Evolutionary conservation across 768 basidiomycete genomes (phyloP).

Genomic region (Lactifluus hygrophoroides): DNA sequence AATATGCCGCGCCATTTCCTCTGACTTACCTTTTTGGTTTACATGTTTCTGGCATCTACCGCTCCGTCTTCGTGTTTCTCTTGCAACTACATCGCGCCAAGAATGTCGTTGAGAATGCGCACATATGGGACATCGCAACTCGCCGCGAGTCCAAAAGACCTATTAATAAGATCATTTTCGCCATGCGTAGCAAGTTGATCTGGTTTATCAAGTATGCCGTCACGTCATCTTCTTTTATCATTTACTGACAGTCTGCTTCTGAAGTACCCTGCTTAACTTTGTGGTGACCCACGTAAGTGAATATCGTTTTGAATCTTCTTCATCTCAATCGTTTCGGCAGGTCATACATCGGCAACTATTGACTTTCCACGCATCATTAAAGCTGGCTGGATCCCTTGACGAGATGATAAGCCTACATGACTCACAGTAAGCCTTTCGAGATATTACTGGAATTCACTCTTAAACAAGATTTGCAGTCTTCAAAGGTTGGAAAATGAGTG

Average conservation of each 20-base stretch:
- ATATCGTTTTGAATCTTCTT: background rate
- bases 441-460: background rate
- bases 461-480: constrained; percentile 35
- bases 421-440: constrained; percentile 46
- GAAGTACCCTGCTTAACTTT: constrained; percentile 58
- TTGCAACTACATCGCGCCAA: constrained; percentile 71
- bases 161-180: constrained; percentile 65
- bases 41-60: constrained; percentile 45
- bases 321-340: constrained; percentile 28
- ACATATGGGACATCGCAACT: constrained; percentile 46
- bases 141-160: constrained; percentile 25
- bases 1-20: constrained; percentile 78
- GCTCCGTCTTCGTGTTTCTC: constrained; percentile 60
- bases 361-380: constrained; percentile 50
- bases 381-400: constrained; percentile 54
- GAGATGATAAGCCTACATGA: constrained; percentile 66
- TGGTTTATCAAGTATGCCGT: constrained; percentile 79
- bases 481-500: constrained; percentile 53
- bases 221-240: background rate
- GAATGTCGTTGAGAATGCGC: constrained; percentile 56
- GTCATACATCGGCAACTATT: constrained; percentile 58
- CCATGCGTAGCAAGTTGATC: constrained; percentile 64
- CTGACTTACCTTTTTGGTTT: constrained; percentile 70
- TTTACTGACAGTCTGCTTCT: background rate
- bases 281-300: constrained; percentile 58